Evolutionary conservation across 202 grass and related monocot genomes (phyloP).

Genomic region (Panicum hallii): DNA sequence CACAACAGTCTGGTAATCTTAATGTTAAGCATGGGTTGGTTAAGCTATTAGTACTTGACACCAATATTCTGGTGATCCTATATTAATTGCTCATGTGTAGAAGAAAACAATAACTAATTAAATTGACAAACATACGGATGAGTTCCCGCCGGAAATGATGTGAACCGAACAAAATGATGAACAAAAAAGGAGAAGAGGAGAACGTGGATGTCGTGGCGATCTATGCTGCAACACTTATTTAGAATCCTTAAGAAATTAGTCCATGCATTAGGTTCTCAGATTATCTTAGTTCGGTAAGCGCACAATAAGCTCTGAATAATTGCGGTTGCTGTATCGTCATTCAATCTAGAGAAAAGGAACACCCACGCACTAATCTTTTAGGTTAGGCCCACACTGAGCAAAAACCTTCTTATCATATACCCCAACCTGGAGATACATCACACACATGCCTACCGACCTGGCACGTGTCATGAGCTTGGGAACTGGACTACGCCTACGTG

Average conservation of each 20-base stretch:
- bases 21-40: background rate
- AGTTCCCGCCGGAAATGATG: background rate
- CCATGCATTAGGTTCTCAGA: background rate
- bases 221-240: background rate
- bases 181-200: background rate
- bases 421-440: background rate
- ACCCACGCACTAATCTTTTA: slow-evolving; percentile 29
- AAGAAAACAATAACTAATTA: background rate
- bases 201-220: background rate
- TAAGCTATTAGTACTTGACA: background rate
- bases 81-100: background rate
- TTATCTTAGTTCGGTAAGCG: slow-evolving; percentile 41
- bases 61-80: background rate
- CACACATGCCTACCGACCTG: background rate
- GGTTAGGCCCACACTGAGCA: slow-evolving; percentile 2
- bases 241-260: background rate
- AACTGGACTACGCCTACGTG: background rate
- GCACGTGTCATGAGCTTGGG: background rate
- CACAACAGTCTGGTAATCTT: background rate
- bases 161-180: background rate
- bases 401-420: slow-evolving; percentile 4
- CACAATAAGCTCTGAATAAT: slow-evolving; percentile 20
- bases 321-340: background rate
- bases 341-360: slow-evolving; percentile 15
- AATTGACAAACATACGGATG: background rate